Percentiles rank a stretch among this genome's conserved stretches.
Evolutionary conservation across 371 early-diverging fungal genomes (phyloP).

Genomic region (Mortierella sp.): DNA sequence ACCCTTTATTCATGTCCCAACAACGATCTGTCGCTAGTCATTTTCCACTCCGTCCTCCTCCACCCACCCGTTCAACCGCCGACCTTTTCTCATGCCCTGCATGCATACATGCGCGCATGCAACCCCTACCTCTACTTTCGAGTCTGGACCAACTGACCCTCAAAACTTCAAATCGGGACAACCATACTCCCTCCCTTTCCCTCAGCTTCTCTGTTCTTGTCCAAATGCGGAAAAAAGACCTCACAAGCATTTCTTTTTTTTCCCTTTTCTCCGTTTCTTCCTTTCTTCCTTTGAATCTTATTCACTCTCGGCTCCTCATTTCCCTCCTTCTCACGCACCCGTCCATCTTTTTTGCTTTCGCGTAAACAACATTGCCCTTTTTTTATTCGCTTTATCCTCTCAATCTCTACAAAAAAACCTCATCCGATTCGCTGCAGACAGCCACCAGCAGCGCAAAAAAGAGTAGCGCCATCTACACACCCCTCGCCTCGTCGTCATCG

Average conservation of each 20-base stretch:
- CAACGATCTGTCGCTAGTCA: too few species aligned
- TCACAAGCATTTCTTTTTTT: neutral
- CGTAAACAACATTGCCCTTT: neutral
- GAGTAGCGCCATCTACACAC: neutral
- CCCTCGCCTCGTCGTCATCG: neutral
- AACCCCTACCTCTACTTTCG: too few species aligned
- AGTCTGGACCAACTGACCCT: constrained; percentile 4
- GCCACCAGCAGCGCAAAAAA: neutral
- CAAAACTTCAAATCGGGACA: constrained; percentile 10
- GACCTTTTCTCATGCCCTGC: neutral
- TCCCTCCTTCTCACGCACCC: too few species aligned
- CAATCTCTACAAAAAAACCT: neutral
- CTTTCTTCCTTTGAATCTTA: neutral
- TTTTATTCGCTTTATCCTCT: neutral
- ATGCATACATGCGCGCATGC: neutral
- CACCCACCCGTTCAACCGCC: neutral
- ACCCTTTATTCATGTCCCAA: too few species aligned
- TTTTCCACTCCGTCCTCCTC: too few species aligned
- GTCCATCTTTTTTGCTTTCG: neutral
- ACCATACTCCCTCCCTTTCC: neutral
- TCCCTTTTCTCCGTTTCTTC: neutral
- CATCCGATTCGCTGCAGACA: neutral
- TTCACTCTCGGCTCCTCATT: too few species aligned
- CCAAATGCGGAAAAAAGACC: neutral
- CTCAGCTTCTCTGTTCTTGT: neutral